These are phyloP conservation scores for Aspergillus luchuensis DNA, from an alignment of 2,329 filamentous ascomycete species.

Conservation along the genomic window DNA sequence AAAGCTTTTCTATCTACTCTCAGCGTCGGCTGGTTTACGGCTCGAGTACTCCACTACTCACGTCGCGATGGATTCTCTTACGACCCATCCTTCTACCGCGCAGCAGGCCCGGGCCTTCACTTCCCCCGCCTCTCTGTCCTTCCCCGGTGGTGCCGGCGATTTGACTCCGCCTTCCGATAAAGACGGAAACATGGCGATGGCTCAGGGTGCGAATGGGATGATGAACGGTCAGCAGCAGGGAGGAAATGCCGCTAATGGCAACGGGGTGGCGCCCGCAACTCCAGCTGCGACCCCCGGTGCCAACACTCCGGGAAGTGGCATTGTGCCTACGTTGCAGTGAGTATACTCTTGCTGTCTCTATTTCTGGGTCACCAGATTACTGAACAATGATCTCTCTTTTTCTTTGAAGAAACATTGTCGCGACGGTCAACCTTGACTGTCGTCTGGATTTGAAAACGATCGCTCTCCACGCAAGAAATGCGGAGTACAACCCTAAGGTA, in stretches of 20 bases:
- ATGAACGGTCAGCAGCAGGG: slow-evolving; percentile 58
- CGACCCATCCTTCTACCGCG: slow-evolving; percentile 87
- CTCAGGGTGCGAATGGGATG: slow-evolving; percentile 50
- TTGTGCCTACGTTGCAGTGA: slow-evolving; percentile 95
- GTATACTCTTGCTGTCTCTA: slow-evolving; percentile 60
- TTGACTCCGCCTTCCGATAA: slow-evolving; percentile 76
- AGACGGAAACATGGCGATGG: slow-evolving; percentile 58
- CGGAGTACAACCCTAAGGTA: slow-evolving; percentile 99
- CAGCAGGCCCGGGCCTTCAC: slow-evolving; percentile 95
- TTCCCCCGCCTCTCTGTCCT: slow-evolving; percentile 87
- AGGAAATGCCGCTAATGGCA: slow-evolving; percentile 64
- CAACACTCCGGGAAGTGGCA: slow-evolving; percentile 78
- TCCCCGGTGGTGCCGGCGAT: slow-evolving; percentile 80
- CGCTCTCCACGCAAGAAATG: slow-evolving; percentile 94
- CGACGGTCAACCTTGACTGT: slow-evolving; percentile 97
- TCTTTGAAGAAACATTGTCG: slow-evolving; percentile 87
- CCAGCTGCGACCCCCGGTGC: slow-evolving; percentile 89
- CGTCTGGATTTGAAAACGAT: slow-evolving; percentile 98
- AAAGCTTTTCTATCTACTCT: slow-evolving; percentile 16
- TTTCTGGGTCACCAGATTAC: slow-evolving; percentile 50
- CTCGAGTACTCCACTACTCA: slow-evolving; percentile 30
- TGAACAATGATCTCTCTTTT: slow-evolving; percentile 46
- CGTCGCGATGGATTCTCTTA: slow-evolving; percentile 78
- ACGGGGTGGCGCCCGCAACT: slow-evolving; percentile 83
- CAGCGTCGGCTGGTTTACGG: slow-evolving; percentile 28